Evolutionary conservation across 1,139 yeast genomes (phyloP).

Genomic region (Kodamaea ohmeri): DNA sequence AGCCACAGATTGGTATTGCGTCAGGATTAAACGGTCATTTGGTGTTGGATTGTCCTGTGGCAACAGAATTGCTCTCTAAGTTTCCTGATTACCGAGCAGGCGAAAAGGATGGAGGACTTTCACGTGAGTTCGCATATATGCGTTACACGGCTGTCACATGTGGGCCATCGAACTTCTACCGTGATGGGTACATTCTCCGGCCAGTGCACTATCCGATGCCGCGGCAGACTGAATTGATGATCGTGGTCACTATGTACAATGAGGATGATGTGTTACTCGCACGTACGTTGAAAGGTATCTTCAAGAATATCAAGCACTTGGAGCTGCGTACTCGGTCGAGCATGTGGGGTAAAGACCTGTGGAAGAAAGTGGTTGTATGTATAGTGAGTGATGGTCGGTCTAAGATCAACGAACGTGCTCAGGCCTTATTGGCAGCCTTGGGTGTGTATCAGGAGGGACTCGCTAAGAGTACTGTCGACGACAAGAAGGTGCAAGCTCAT

Average conservation of each 20-base stretch:
- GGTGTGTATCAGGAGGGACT: slow-evolving; percentile 51
- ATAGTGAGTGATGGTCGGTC: slow-evolving; percentile 49
- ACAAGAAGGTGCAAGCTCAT: slow-evolving; percentile 46
- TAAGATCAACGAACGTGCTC: slow-evolving; percentile 47
- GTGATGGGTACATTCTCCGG: slow-evolving; percentile 45
- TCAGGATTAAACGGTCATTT: slow-evolving; percentile 47
- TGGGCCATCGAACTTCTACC: slow-evolving; percentile 47
- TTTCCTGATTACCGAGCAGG: slow-evolving; percentile 40
- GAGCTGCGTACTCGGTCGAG: slow-evolving; percentile 43
- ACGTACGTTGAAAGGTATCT: slow-evolving; percentile 46
- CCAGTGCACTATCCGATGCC: slow-evolving; percentile 48
- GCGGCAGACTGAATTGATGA: slow-evolving; percentile 47
- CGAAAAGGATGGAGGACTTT: slow-evolving; percentile 40
- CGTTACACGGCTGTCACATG: slow-evolving; percentile 51
- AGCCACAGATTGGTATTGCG: slow-evolving; percentile 39
- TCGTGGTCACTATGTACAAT: slow-evolving; percentile 49
- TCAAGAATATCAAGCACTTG: slow-evolving; percentile 47
- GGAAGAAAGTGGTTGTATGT: slow-evolving; percentile 51
- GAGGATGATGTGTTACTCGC: slow-evolving; percentile 49
- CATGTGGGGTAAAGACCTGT: slow-evolving; percentile 49
- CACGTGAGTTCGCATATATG: slow-evolving; percentile 49
- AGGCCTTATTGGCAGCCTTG: slow-evolving; percentile 46
- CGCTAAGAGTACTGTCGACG: slow-evolving; percentile 48
- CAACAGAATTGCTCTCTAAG: slow-evolving; percentile 43
- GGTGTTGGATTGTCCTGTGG: slow-evolving; percentile 51